Evolutionary conservation across 768 basidiomycete genomes (phyloP), one percentile per base, ranked within the genome.

Genomic region (Boletus reticuloceps): DNA sequence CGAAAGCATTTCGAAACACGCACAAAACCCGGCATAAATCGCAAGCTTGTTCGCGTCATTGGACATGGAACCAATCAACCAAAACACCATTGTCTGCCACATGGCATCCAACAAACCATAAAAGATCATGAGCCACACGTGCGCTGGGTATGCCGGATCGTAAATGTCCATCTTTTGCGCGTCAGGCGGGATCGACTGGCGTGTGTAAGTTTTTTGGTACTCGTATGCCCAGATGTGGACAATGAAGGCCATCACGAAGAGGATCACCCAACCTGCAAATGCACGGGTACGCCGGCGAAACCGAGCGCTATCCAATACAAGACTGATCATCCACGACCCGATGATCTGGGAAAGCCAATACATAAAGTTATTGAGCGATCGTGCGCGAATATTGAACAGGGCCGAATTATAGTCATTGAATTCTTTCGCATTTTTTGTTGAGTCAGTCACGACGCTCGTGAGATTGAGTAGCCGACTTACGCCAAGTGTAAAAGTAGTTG

Each of bases 401-500:
- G 82, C 85, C 16, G 77, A 82, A 64, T 91, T 93, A 70, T 78
- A 91, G 46, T 83, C 86, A 58, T 87, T 90, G 72, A 90, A 91
- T 70, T 90, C 36, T 37, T 13, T 37, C 13, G 13, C 36, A 37
- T 29, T 29, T 29, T 29, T 29, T 29, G 27, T 29, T 29, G 36
- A 16, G 6, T 37, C 36, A 37, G 36, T 37, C 16, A 13, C 13
- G 36, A 37, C 14, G 16, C 12, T 13, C 36, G 47, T 32, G 41
- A 27, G 44, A 54, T 14, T 11, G 27, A 25, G 12, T 1, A 29
- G 12, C 1, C 6, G 19, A 62, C 63, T 49, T 56, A 88, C 87
- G 88, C 86, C 86, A 91, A 6, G 88, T 85, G 64, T 89, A 89
- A 72, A 89, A 90, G 84, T 86, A 89, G 68, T 90, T 90, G 42